Evolutionary conservation across 2,329 filamentous ascomycete genomes (phyloP).

Genomic region (Huntiella abstrusa): DNA sequence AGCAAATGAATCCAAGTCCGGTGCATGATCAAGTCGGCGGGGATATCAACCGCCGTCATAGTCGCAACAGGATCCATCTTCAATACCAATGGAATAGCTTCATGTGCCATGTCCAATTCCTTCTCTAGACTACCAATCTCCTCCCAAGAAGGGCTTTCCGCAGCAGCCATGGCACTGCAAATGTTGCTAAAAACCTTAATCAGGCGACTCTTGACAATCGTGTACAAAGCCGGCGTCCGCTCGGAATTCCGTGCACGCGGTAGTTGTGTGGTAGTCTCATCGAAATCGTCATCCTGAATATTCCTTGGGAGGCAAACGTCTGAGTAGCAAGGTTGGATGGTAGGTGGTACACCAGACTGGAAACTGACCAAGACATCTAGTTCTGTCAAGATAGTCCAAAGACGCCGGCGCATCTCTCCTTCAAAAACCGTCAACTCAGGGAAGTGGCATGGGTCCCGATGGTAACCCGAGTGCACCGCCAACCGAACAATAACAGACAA

Average conservation of each 20-base stretch:
- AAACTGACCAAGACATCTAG: slow-evolving; percentile 33
- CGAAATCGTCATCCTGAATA: slow-evolving; percentile 31
- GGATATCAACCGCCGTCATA: slow-evolving; percentile 22
- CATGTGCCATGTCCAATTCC: slow-evolving; percentile 21
- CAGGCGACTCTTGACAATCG: slow-evolving; percentile 17
- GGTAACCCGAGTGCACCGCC: slow-evolving; percentile 39
- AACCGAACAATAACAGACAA: slow-evolving; percentile 16
- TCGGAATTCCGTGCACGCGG: slow-evolving; percentile 25
- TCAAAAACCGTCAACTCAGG: slow-evolving; percentile 27
- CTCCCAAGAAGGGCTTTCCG: slow-evolving; percentile 18
- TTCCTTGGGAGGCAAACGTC: slow-evolving; percentile 28
- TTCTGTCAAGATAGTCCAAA: slow-evolving; percentile 38
- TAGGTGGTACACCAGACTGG: slow-evolving; percentile 33
- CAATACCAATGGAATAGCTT: slow-evolving; percentile 22
- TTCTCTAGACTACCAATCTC: slow-evolving; percentile 20
- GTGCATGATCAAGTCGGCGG: slow-evolving; percentile 28
- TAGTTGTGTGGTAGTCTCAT: slow-evolving; percentile 24
- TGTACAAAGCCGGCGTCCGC: slow-evolving; percentile 25
- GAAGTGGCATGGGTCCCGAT: slow-evolving; percentile 34
- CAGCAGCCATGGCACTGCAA: slow-evolving; percentile 12
- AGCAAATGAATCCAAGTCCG: slow-evolving; percentile 29
- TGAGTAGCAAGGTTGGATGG: slow-evolving; percentile 27
- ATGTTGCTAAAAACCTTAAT: slow-evolving; percentile 14
- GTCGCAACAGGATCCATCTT: slow-evolving; percentile 24
- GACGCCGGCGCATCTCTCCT: slow-evolving; percentile 33